Conservation (phyloP, 1,139 yeast species). For the Zygoascus sp. region DNA sequence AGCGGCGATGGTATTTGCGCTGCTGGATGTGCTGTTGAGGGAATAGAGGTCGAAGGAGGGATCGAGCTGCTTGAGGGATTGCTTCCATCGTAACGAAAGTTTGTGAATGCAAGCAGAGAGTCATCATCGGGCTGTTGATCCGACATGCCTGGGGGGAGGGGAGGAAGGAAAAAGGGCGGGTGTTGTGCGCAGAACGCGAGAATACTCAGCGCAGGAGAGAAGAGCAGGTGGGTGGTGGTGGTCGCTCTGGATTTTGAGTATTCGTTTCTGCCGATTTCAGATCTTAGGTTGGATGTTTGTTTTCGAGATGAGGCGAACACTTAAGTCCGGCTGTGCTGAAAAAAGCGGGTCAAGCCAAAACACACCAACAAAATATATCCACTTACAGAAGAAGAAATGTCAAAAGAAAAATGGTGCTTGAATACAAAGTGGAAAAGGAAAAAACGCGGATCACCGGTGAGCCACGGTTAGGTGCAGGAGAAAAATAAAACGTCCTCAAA, state of each 20-base stretch:
- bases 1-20: slow-evolving; percentile 5
- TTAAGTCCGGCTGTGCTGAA: background rate
- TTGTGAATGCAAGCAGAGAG: slow-evolving; percentile 18
- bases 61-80: slow-evolving; percentile 5
- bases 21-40: background rate
- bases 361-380: background rate
- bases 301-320: background rate
- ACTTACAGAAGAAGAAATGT: background rate
- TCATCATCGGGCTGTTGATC: slow-evolving; percentile 20
- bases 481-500: background rate
- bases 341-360: background rate
- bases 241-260: background rate
- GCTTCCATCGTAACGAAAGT: slow-evolving; percentile 16
- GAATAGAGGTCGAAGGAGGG: background rate
- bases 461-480: slow-evolving; percentile 2
- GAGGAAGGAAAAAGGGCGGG: background rate
- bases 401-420: background rate
- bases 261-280: background rate
- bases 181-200: background rate
- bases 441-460: background rate
- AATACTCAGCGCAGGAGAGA: background rate
- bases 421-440: too few relatives aligned
- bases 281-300: slow-evolving; percentile 1
- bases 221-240: background rate
- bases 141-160: slow-evolving; percentile 18